phyloP scores from a whole-genome alignment of 805 yeast species.

The Myxozyma geophila region DNA sequence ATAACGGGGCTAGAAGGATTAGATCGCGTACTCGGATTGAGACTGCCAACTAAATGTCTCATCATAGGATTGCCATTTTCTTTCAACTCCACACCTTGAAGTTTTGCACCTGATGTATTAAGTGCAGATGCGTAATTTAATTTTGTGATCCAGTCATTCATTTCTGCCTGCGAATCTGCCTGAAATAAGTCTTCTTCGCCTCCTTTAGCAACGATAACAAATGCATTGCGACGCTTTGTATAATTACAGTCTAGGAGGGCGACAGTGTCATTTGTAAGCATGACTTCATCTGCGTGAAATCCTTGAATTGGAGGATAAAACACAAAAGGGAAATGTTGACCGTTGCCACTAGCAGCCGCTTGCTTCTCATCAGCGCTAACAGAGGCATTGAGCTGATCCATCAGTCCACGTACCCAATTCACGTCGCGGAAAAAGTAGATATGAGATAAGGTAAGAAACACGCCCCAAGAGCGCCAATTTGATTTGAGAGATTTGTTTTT shows the following conservation, averaged over 20 bases:
- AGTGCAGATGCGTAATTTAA: slow-evolving; percentile 59
- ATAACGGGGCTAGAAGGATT: neutral
- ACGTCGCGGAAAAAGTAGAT: slow-evolving; percentile 50
- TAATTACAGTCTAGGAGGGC: slow-evolving; percentile 44
- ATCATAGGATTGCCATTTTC: slow-evolving; percentile 15
- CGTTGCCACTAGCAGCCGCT: slow-evolving; percentile 3
- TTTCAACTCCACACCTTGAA: slow-evolving; percentile 25
- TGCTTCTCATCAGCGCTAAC: slow-evolving; percentile 9
- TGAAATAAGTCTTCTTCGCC: slow-evolving; percentile 47
- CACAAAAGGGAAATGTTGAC: slow-evolving; percentile 15
- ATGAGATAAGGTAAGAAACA: slow-evolving; percentile 49
- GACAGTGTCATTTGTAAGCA: slow-evolving; percentile 49
- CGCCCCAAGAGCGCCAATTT: slow-evolving; percentile 51
- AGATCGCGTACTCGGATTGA: slow-evolving; percentile 13
- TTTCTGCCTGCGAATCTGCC: slow-evolving; percentile 53
- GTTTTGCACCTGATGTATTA: slow-evolving; percentile 45
- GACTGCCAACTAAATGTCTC: slow-evolving; percentile 22
- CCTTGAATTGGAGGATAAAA: slow-evolving; percentile 46
- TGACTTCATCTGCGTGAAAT: slow-evolving; percentile 46
- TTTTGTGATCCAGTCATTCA: slow-evolving; percentile 62
- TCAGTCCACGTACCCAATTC: slow-evolving; percentile 44
- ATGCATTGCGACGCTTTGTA: slow-evolving; percentile 37
- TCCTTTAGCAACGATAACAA: slow-evolving; percentile 43
- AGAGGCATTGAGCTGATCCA: slow-evolving; percentile 35
- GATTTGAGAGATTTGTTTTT: slow-evolving; percentile 41